Evolutionary conservation across 2,329 filamentous ascomycete genomes (phyloP).

Genomic region (Hypoxylon sp.): DNA sequence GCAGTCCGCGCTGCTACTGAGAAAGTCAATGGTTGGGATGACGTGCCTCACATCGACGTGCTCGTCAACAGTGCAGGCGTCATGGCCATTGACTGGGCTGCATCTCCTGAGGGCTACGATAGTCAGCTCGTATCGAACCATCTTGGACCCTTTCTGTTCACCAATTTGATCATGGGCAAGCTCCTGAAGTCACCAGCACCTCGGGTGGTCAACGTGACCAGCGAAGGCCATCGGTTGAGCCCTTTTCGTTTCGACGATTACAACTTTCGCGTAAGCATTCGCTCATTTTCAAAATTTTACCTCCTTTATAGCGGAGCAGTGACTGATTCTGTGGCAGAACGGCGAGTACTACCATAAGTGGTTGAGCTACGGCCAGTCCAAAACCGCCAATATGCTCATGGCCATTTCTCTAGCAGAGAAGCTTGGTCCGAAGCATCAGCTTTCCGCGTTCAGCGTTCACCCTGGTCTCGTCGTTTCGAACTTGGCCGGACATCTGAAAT

Average conservation of each 20-base stretch:
- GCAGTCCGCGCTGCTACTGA: constrained; percentile 55
- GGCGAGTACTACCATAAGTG: constrained; percentile 51
- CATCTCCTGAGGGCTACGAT: constrained; percentile 59
- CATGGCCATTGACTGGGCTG: constrained; percentile 54
- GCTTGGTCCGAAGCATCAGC: constrained; percentile 31
- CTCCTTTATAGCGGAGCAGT: no score
- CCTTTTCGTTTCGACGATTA: constrained; percentile 61
- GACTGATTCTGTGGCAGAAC: constrained; percentile 25
- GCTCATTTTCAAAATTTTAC: neutral
- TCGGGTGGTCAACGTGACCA: constrained; percentile 61
- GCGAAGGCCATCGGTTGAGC: constrained; percentile 60
- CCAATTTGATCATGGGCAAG: constrained; percentile 58
- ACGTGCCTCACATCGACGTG: constrained; percentile 47
- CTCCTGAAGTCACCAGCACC: constrained; percentile 50
- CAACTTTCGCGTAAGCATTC: constrained; percentile 54
- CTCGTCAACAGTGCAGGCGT: constrained; percentile 52
- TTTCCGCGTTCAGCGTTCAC: constrained; percentile 11
- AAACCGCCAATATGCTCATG: constrained; percentile 56
- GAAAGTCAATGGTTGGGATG: constrained; percentile 55
- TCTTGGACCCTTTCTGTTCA: constrained; percentile 60
- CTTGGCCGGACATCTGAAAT: constrained; percentile 14
- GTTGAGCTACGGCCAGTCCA: constrained; percentile 58
- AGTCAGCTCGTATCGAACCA: constrained; percentile 58
- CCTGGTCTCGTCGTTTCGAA: constrained; percentile 10
- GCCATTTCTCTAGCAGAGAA: constrained; percentile 45